These are phyloP conservation scores for Reutealis trisperma DNA, from an alignment of 345 rosid species.

Conservation along the genomic window DNA sequence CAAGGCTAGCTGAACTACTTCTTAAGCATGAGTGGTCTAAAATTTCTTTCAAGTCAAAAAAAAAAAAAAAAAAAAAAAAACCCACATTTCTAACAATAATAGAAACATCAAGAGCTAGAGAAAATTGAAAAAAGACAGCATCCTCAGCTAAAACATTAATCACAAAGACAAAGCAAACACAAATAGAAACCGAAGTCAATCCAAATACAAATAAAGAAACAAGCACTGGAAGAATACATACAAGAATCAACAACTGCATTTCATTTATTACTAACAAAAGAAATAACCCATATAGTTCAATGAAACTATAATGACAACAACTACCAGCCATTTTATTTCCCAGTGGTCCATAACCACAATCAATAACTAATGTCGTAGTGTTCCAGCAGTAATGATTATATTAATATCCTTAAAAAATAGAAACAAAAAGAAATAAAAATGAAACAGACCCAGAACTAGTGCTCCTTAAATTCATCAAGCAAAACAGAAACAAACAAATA, in stretches of 20 bases:
- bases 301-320: not conserved
- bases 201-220: not conserved
- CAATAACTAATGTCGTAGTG: not conserved
- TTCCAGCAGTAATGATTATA: no score
- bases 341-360: constrained; percentile 1
- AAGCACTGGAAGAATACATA: not conserved
- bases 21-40: not conserved
- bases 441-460: no score
- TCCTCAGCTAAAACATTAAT: not conserved
- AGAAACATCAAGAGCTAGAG: not conserved
- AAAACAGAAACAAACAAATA: no score
- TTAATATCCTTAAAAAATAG: no score
- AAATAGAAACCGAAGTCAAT: not conserved
- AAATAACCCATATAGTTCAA: not conserved
- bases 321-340: not conserved
- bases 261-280: not conserved
- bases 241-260: not conserved
- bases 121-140: no score
- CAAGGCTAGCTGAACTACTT: not conserved
- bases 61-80: not conserved
- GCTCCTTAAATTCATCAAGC: no score
- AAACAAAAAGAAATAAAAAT: not conserved
- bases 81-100: not conserved
- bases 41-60: no score
- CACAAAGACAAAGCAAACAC: not conserved